Base-by-base conservation (phyloP, 2,329 filamentous ascomycete species). In the Fusarium pseudocircinatum region DNA sequence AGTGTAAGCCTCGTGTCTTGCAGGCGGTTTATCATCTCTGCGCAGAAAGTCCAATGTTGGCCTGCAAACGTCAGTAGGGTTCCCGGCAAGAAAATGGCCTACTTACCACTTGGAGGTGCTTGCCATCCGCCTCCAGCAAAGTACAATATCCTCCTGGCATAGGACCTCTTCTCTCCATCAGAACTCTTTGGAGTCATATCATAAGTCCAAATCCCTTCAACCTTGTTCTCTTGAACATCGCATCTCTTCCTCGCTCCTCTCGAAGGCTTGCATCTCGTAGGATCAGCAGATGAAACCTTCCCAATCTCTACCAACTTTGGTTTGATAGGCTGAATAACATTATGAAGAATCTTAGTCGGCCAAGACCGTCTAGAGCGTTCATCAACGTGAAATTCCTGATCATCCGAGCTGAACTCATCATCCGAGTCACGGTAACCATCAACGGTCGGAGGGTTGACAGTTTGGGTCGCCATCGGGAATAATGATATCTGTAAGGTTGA, bases 41-140 rank as follows among this genome's bases (percentile, higher is more conserved):
- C 81, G 57, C 84, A 82, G 12, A 89, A 78, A 11, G 82, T 82
- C 87, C 88, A 90, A 69, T 90, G 89, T 2, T 61, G 59, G 22
- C 59, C 59, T 61, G 2, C 5, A 11, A 6, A 4, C 2, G 30
- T 58, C 12, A 58, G 22, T 32, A 30, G 11, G 4, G 7, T 0
- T n/a, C 7, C 7, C 2, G 22, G 7, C 0, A 14, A 42, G 6
- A 12, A 0, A 9, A 13, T 10, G 8, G 4, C 0, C 1, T 5
- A 24, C 53, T 87, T 82, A 0, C 78, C 72, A 7, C 82, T 83
- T 0, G 89, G 85, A 0, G 86, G 86, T 70, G 81, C 81, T 67
- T 87, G 86, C 85, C 88, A 90, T 7, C 86, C 87, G 12, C 88
- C 88, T 4, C 88, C 89, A 0, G 83, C 83, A 69, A 89, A 89